phyloP scores from a whole-genome alignment of 768 basidiomycete genomes.

The Tricholoma sp. region DNA sequence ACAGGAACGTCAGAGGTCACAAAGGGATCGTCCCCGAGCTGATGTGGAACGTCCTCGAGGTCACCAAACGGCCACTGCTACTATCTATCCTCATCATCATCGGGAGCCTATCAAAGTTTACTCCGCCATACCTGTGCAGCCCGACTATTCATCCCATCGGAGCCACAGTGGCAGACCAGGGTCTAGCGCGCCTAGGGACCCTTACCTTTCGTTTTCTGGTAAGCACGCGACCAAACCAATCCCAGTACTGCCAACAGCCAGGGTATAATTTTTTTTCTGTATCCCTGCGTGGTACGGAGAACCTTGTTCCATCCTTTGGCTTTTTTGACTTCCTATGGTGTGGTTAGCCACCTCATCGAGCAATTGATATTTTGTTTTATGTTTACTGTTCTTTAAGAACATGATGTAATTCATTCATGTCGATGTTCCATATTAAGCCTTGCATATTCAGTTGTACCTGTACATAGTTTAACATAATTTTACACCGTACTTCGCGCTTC shows the following conservation, averaged over 20 bases:
- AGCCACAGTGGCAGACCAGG: slow-evolving; percentile 6
- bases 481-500: neutral
- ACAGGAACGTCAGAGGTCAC: slow-evolving; percentile 10
- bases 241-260: slow-evolving; percentile 5
- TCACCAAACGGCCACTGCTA: slow-evolving; percentile 2
- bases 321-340: neutral
- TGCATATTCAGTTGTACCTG: neutral
- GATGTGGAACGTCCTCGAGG: slow-evolving; percentile 1
- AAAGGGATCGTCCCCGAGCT: slow-evolving; percentile 2
- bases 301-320: neutral
- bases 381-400: neutral
- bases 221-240: slow-evolving; percentile 5
- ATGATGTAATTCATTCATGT: neutral
- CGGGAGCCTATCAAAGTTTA: slow-evolving; percentile 6
- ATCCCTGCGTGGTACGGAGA: neutral
- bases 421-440: neutral
- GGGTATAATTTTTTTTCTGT: neutral
- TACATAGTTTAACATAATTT: neutral
- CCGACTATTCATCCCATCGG: slow-evolving; percentile 8
- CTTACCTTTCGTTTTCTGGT: neutral
- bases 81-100: slow-evolving; percentile 6
- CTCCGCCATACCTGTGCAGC: neutral
- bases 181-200: slow-evolving; percentile 2
- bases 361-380: neutral
- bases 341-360: neutral